phyloP scores from a whole-genome alignment of 106 monocot species.

The Allium fistulosum region DNA sequence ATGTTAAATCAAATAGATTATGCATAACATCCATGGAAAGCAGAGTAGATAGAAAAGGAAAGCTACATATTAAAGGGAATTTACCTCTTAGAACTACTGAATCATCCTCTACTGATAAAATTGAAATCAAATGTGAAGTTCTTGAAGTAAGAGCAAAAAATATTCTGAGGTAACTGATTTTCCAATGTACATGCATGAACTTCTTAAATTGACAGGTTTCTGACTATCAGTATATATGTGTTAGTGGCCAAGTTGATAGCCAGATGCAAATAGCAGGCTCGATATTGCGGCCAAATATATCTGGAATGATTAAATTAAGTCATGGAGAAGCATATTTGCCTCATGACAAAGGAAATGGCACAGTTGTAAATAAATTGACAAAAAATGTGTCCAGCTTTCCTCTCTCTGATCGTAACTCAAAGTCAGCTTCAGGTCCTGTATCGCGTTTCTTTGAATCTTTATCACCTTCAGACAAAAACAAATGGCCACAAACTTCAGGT shows the following conservation, averaged over 20 bases:
- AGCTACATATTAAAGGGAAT: constrained; percentile 77
- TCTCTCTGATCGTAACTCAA: constrained; percentile 40
- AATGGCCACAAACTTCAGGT: constrained; percentile 43
- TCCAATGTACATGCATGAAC: neutral
- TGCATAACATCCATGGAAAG: constrained; percentile 93
- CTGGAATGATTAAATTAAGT: constrained; percentile 88
- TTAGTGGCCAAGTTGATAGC: constrained; percentile 96
- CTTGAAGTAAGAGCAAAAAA: constrained; percentile 91
- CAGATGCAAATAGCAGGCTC: constrained; percentile 87
- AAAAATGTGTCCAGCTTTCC: constrained; percentile 50
- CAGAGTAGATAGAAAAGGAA: constrained; percentile 84
- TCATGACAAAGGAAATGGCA: constrained; percentile 93
- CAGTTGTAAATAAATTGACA: constrained; percentile 45
- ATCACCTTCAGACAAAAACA: constrained; percentile 37
- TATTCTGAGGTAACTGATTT: constrained; percentile 64
- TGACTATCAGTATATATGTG: neutral
- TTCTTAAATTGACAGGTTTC: neutral
- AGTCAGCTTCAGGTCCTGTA: constrained; percentile 46
- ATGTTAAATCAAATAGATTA: constrained; percentile 72
- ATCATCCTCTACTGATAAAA: constrained; percentile 57
- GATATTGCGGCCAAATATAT: constrained; percentile 87
- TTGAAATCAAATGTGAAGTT: constrained; percentile 94
- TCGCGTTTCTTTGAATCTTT: constrained; percentile 76
- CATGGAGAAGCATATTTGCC: constrained; percentile 99
- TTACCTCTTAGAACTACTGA: constrained; percentile 80